These are phyloP conservation scores for Candida frijolesensis DNA, from an alignment of 1,139 yeast species.

Conservation along the genomic window DNA sequence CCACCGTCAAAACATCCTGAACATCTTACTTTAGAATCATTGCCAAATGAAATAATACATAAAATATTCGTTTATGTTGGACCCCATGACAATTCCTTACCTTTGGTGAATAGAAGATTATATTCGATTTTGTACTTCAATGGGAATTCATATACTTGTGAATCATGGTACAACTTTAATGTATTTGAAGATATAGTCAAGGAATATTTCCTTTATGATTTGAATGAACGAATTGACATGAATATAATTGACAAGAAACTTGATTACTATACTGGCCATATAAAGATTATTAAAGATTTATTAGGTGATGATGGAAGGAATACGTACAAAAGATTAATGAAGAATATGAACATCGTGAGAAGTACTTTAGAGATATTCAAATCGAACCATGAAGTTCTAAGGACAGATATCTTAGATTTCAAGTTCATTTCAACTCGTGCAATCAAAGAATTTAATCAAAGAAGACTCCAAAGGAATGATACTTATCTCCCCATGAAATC, in stretches of 20 bases:
- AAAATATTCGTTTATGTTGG: conserved; percentile 35
- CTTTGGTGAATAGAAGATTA: conserved; percentile 28
- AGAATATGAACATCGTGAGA: conserved; percentile 6
- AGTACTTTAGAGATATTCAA: not conserved
- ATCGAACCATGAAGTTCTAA: conserved; percentile 9
- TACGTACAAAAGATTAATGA: conserved; percentile 5
- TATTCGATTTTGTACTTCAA: conserved; percentile 23
- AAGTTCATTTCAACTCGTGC: conserved; percentile 13
- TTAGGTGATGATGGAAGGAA: not conserved
- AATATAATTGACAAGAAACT: conserved; percentile 12
- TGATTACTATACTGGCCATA: conserved; percentile 9
- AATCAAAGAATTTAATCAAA: conserved; percentile 6
- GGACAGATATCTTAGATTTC: conserved; percentile 9
- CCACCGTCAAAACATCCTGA: not conserved
- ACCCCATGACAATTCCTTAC: conserved; percentile 25
- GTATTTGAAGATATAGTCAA: conserved; percentile 19
- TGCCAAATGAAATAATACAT: conserved; percentile 37
- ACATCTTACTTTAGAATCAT: conserved; percentile 4
- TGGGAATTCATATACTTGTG: conserved; percentile 9
- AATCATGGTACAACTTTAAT: conserved; percentile 19
- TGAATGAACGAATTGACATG: conserved; percentile 21
- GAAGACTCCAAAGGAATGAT: not conserved
- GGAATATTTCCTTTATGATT: conserved; percentile 21
- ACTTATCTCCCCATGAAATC: conserved; percentile 6
- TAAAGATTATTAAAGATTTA: not conserved